Base-by-base conservation (phyloP, 768 basidiomycete species). In the Termitomyces titanicus region DNA sequence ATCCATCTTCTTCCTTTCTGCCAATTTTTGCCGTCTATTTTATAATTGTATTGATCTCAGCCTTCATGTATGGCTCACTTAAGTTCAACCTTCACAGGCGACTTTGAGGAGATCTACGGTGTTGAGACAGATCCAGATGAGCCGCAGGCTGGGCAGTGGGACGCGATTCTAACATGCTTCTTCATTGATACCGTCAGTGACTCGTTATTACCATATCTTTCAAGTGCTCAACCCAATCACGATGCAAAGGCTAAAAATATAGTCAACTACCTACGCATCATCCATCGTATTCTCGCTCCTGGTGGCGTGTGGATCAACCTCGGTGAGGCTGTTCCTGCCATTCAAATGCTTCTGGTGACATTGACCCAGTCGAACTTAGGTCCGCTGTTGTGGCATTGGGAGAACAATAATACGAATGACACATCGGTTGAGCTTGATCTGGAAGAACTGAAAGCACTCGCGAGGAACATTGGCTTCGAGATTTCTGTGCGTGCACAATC, bases 371-470 rank as follows among this genome's bases (percentile, higher is more conserved):
- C 6, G 7, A 13, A 42, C 37, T 5, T 9, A 88, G 94, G 95
- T 3, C 96, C 96, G 0, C 72, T 96, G 1, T 72, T 98, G n/a
- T 98, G 96, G 95, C 96, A 98, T 67, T 98, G 86, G 70, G 95
- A 98, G 65, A 95, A 96, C 70, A 94, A 92, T 65, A 78, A 68
- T 52, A 82, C 84, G 39, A 83, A 85, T 59, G 92, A 96, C 59
- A 79, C 84, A 0, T 93, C 91, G 1, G 79, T 98, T 34, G 95
- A 98, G 70, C 77, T 98, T 17, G 88, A 86, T 63, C 72, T 98
- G n/a, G 89, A 92, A 55, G 94, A 98, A 65, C 80, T 97, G 35
- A 96, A 94, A 66, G 69, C 70, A 0, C 78, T 98, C 6, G 87
- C 84, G 2, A 76, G 76, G 22, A 72, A 74, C 45, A 81, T 97